Evolutionary conservation across 1,139 yeast species (phyloP), one percentile per base, ranked within the genome.

Genomic region (Taiozyma sp.): DNA sequence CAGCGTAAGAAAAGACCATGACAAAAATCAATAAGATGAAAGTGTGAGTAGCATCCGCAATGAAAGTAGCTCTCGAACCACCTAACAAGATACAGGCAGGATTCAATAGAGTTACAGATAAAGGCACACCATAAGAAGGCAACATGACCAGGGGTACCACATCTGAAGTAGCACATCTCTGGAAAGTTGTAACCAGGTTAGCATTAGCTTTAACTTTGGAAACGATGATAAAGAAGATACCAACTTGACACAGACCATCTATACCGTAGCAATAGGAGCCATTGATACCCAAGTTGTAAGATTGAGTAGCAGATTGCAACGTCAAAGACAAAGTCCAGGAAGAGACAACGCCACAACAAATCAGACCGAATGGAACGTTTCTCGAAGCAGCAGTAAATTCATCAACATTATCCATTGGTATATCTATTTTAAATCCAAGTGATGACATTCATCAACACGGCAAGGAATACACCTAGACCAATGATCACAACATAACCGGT

Each of bases 1-100:
- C 59, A 22, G 72, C 70, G 58, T 76, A 76, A 47, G 74, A 66
- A 54, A 78, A 75, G 4, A 71, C 65, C 47, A 75, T 63, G 43
- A 75, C 62, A 54, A 76, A 68, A 19, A 73, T 63, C 54, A 74
- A 64, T 43, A 75, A 62, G 30, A 74, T 65, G 43, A 73, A 68
- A 3, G 78, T 74, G 59, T 76, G 80, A 9, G 75, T 68, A 48
- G 76, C 76, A 63, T 75, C 80, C 3, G 79, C 70, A 28, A 75
- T 68, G 54, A 75, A 74, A 1, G 80, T 75, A 2, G 78, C 78
- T 54, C 77, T 68, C 42, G 19, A 19, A 19, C 19, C 19, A 40
- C 74, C 75, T n/a, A 72, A 53, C 19, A 73, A 58, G 44, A 73
- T 69, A 59, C 74, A 69, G 7, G 73, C 60, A 43, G 73, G 65